phyloP scores from a whole-genome alignment of 495 filamentous ascomycete species.

The Podospora bellae-mahoneyi region DNA sequence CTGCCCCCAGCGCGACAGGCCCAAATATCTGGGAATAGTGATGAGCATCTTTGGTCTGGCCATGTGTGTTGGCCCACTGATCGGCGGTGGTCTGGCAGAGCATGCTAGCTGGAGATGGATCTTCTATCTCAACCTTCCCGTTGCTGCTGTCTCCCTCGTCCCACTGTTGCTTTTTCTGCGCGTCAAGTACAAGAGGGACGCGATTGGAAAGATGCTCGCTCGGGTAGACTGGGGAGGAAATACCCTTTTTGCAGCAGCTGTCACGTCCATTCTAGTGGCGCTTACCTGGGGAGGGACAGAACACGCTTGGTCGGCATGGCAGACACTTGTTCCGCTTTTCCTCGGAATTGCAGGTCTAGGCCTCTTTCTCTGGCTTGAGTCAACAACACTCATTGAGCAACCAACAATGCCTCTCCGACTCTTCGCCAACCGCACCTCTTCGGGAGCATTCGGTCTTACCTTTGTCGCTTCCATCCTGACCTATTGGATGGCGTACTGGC shows the following conservation, averaged over 20 bases:
- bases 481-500: constrained; percentile 32
- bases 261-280: constrained; percentile 29
- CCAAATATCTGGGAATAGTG: constrained; percentile 42
- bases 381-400: constrained; percentile 18
- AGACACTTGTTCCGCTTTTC: constrained; percentile 29
- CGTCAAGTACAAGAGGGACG: constrained; percentile 25
- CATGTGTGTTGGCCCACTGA: constrained; percentile 62
- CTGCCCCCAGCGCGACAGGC: constrained; percentile 62
- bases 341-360: constrained; percentile 25
- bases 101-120: constrained; percentile 36
- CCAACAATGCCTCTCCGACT: constrained; percentile 35
- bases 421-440: constrained; percentile 30
- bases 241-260: constrained; percentile 27
- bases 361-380: constrained; percentile 24
- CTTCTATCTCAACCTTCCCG: constrained; percentile 39
- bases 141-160: constrained; percentile 28
- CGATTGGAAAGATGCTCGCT: constrained; percentile 20
- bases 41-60: constrained; percentile 60
- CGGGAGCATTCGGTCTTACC: constrained; percentile 23
- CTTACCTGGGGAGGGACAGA: constrained; percentile 21
- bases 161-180: constrained; percentile 34
- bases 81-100: constrained; percentile 70
- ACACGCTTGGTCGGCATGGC: constrained; percentile 34
- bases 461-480: constrained; percentile 21
- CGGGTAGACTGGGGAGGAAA: constrained; percentile 36